These are phyloP conservation scores for Xylariaceae sp. DNA, from an alignment of 2,329 filamentous ascomycete genomes.

Conservation along the genomic window DNA sequence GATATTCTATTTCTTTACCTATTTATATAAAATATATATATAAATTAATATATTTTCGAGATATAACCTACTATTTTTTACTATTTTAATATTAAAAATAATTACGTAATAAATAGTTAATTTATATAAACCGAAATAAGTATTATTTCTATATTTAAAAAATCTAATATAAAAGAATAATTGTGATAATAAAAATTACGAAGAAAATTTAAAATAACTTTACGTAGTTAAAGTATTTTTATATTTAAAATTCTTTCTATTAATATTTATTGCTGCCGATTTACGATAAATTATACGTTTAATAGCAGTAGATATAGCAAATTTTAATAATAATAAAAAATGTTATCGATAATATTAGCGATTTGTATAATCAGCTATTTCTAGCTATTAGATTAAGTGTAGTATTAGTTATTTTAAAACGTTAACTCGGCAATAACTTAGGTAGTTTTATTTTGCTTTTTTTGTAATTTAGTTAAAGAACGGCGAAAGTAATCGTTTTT, in stretches of 20 bases:
- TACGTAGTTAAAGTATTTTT: background rate
- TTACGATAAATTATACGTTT: background rate
- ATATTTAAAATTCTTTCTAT: background rate
- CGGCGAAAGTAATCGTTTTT: background rate
- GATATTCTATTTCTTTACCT: no score
- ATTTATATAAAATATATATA: no score
- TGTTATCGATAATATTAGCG: background rate
- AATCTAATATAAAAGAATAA: no score
- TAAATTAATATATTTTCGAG: no score
- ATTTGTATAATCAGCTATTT: background rate
- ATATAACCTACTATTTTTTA: no score
- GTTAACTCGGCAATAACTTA: background rate
- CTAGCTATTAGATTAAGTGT: background rate
- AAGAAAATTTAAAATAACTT: background rate
- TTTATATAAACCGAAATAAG: no score
- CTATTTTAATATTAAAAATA: no score
- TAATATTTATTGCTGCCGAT: background rate
- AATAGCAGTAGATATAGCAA: background rate
- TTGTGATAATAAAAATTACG: no score
- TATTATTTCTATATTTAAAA: no score
- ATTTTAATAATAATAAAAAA: background rate
- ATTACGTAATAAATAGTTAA: no score
- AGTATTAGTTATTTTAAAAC: background rate
- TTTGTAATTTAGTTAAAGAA: background rate
- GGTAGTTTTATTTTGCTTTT: background rate